Base-by-base conservation (phyloP, 192 early-diverging fungal species). In the Coemansia sp. region DNA sequence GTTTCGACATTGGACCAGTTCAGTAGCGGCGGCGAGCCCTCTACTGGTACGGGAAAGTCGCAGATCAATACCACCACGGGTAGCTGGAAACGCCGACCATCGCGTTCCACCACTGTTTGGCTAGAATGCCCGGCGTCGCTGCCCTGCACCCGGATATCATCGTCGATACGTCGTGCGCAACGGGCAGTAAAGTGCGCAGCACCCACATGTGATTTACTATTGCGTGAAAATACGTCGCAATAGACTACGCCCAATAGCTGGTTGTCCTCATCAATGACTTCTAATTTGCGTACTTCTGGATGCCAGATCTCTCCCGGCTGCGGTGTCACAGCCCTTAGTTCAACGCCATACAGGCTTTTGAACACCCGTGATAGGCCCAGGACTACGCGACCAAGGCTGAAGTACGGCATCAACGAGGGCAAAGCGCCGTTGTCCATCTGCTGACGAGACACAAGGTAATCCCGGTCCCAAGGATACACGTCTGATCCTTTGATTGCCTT, bases 151-250 rank as follows among this genome's bases (percentile, higher is more conserved):
- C 50, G 51, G 34, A 83, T 84, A 49, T 96, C 94, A 63, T 94
- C 87, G 74, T 96, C 91, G 2, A 97, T 80, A 4, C 93, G 84
- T 14, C 97, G 85, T 0, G 94, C 93, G 38, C 94, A 96, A 12
- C 93, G 85, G 0, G 97, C 89, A 0, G 97, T 98, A 67, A 97
- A 99, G 82, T 99, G 97, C 2, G 97, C 97, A 0, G 97, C 93
- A 64, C 87, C 89, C 31, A 89, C 85, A 42, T 81, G 85, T 31
- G 93, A 91, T 63, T 90, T 91, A 42, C 86, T 88, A 30, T 66
- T 67, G n/a, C 97, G 88, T 12, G 74, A 73, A 73, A 92, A 95
- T 38, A 97, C 83, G 70, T 99, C 97, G 60, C 94, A 96, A 69
- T 99, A 99, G 8, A 99, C 92, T 2, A 90, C 87, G 25, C 97